Conservation (phyloP, 352 stramenopile genomes). For the Phytophthora rubi region DNA sequence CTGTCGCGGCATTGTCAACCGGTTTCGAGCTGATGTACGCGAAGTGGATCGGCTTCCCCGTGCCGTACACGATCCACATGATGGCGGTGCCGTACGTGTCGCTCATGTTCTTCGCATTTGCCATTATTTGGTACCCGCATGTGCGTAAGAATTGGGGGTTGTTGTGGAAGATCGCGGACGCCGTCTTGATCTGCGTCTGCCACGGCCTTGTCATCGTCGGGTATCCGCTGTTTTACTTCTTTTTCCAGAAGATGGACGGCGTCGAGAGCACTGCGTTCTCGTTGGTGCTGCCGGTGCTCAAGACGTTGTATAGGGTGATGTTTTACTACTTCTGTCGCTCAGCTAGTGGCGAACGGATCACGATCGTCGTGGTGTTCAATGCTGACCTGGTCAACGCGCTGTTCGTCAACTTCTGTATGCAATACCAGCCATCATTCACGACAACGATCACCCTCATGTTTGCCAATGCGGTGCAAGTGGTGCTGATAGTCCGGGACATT, state of each 20-base stretch:
- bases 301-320: conserved; percentile 9
- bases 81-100: conserved; percentile 26
- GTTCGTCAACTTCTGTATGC: conserved; percentile 42
- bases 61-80: conserved; percentile 26
- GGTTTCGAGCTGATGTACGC: conserved; percentile 17
- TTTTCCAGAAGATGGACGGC: conserved; percentile 11
- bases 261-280: conserved; percentile 11
- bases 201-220: conserved; percentile 20
- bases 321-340: conserved; percentile 29
- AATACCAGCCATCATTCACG: conserved; percentile 27
- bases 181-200: conserved; percentile 21
- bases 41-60: conserved; percentile 23
- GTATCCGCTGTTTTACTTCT: conserved; percentile 34
- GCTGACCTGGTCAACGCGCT: conserved; percentile 38
- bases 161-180: conserved; percentile 12
- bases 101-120: conserved; percentile 22
- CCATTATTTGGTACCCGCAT: conserved; percentile 23
- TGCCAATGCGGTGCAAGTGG: conserved; percentile 11
- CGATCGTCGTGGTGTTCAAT: conserved; percentile 41
- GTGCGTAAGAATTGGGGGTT: background rate
- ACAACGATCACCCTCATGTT: conserved; percentile 4
- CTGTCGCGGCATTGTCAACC: conserved; percentile 3
- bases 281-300: conserved; percentile 11
- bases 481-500: conserved; percentile 9
- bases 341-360: conserved; percentile 21